phyloP scores from a whole-genome alignment of 192 early-diverging fungal genomes.

The Phycomyces nitens region DNA sequence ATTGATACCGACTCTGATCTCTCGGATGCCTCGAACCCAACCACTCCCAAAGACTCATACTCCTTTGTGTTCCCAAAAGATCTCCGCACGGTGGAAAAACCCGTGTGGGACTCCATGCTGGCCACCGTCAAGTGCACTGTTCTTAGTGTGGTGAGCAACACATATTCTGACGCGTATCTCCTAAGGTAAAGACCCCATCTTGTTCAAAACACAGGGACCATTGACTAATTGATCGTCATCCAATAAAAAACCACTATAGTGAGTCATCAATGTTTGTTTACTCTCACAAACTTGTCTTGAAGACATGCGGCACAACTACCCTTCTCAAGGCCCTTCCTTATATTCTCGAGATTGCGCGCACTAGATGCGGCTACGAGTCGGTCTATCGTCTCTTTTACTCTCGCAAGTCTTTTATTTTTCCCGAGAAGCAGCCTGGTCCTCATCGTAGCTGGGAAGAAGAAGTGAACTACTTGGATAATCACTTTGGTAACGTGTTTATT shows the following conservation, averaged over 20 bases:
- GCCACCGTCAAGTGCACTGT: conserved; percentile 91
- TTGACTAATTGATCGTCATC: not conserved
- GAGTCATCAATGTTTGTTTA: conserved; percentile 99
- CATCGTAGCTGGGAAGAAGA: conserved; percentile 93
- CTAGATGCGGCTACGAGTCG: conserved; percentile 57
- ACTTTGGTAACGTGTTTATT: conserved; percentile 56
- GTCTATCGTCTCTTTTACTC: conserved; percentile 91
- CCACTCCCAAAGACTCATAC: conserved; percentile 14
- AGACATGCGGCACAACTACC: conserved; percentile 98
- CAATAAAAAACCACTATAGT: conserved; percentile 35
- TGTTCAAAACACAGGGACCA: conserved; percentile 1
- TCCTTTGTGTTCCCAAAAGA: conserved; percentile 21
- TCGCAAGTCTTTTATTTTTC: conserved; percentile 95
- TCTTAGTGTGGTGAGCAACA: conserved; percentile 79
- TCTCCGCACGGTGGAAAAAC: conserved; percentile 62
- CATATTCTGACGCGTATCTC: conserved; percentile 85
- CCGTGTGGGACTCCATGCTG: conserved; percentile 91
- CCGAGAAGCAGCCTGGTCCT: conserved; percentile 81
- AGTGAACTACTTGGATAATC: conserved; percentile 66
- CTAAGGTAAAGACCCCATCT: conserved; percentile 60
- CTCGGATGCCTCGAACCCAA: conserved; percentile 20
- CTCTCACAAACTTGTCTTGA: conserved; percentile 90
- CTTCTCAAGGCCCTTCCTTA: conserved; percentile 83
- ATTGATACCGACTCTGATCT: conserved; percentile 24
- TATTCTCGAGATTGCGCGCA: conserved; percentile 78